phyloP scores from a whole-genome alignment of 306 rosid species.

The cucumber (Cucumis sativus) region DNA sequence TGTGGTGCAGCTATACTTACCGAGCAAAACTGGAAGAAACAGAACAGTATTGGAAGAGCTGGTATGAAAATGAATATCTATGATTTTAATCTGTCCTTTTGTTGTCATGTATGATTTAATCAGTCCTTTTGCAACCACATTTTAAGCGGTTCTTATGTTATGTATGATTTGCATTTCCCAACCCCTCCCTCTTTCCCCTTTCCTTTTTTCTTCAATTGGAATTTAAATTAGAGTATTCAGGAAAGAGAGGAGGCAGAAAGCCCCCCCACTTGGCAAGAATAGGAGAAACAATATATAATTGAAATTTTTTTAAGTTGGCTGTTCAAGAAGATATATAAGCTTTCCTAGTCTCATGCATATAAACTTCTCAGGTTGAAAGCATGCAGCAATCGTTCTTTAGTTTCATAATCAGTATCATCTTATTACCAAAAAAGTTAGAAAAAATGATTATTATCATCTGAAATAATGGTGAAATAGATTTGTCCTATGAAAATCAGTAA shows the following conservation, averaged over 20 bases:
- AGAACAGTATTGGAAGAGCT: slow-evolving; percentile 91
- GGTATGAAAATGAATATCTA: slow-evolving; percentile 31
- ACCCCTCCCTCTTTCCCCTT: not conserved
- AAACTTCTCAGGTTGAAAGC: not conserved
- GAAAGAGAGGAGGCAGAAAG: not conserved
- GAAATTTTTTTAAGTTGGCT: not conserved
- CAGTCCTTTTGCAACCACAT: not conserved
- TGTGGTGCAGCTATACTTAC: slow-evolving; percentile 66
- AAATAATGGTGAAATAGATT: not conserved
- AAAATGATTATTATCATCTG: not conserved
- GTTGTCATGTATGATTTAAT: not conserved
- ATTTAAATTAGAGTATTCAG: not conserved
- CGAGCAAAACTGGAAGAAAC: slow-evolving; percentile 71
- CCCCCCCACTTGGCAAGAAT: not conserved
- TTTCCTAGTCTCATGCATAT: not conserved
- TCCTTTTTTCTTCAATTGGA: not conserved
- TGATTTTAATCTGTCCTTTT: not conserved
- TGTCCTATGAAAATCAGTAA: not conserved
- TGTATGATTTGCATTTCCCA: not conserved
- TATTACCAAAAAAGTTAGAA: not conserved
- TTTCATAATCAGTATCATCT: not conserved
- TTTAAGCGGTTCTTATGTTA: not conserved
- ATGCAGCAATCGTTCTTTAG: not conserved
- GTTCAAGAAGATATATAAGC: not conserved
- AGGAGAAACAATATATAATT: not conserved